Evolutionary conservation across 495 filamentous ascomycete species (phyloP).

Genomic region (Penicillium odoratum): DNA sequence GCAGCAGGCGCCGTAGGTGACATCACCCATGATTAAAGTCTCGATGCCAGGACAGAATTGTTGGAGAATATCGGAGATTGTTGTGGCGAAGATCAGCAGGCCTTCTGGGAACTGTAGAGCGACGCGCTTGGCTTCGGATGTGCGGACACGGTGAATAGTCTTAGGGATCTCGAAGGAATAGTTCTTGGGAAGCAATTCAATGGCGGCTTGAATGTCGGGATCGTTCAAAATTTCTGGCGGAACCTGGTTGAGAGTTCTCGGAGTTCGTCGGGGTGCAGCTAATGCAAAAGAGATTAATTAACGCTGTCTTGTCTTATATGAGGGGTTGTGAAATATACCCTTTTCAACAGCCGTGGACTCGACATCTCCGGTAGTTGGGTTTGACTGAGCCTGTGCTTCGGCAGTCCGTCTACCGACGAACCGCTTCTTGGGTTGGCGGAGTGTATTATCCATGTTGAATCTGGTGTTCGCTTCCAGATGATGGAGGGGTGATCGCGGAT

Average conservation of each 20-base stretch:
- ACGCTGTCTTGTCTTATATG: neutral
- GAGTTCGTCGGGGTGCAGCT: slow-evolving; percentile 63
- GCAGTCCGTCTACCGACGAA: slow-evolving; percentile 73
- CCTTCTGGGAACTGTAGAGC: slow-evolving; percentile 97
- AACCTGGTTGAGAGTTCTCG: slow-evolving; percentile 83
- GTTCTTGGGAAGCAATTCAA: slow-evolving; percentile 83
- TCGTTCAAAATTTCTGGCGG: slow-evolving; percentile 84
- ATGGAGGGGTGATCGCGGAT: slow-evolving; percentile 2
- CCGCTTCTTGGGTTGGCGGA: slow-evolving; percentile 67
- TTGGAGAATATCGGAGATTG: slow-evolving; percentile 94
- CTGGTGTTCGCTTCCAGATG: neutral
- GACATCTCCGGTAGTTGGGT: slow-evolving; percentile 52
- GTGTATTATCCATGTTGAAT: slow-evolving; percentile 23
- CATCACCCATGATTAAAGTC: slow-evolving; percentile 98
- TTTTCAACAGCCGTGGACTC: slow-evolving; percentile 56
- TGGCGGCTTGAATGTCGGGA: slow-evolving; percentile 83
- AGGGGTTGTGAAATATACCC: slow-evolving; percentile 24
- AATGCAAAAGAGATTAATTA: slow-evolving; percentile 22
- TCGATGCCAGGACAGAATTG: slow-evolving; percentile 89
- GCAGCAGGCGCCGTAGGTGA: slow-evolving; percentile 98
- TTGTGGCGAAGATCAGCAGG: slow-evolving; percentile 92
- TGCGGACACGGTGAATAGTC: slow-evolving; percentile 91
- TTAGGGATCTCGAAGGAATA: slow-evolving; percentile 99
- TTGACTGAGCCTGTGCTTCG: slow-evolving; percentile 50
- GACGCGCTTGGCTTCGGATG: slow-evolving; percentile 70